Evolutionary conservation across 495 filamentous ascomycete genomes (phyloP).

Genomic region (Podospora tetraspora): DNA sequence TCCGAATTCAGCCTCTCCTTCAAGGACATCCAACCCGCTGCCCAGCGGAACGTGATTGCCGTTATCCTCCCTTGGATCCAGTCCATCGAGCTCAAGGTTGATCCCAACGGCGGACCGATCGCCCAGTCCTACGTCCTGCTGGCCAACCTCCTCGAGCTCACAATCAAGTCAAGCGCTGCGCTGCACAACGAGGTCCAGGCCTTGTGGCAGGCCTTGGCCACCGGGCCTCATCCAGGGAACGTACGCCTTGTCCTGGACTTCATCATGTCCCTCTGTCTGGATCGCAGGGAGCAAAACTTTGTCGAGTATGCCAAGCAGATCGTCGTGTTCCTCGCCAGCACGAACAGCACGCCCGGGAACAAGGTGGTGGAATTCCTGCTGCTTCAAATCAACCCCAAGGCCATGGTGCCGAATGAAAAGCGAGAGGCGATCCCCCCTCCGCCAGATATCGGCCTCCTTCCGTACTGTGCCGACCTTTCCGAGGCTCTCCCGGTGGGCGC

Average conservation of each 20-base stretch:
- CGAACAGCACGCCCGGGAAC: constrained; percentile 67
- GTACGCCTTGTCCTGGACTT: constrained; percentile 92
- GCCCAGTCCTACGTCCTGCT: constrained; percentile 90
- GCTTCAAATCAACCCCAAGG: constrained; percentile 79
- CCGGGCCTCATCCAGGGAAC: constrained; percentile 90
- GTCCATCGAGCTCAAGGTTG: constrained; percentile 85
- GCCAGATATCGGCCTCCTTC: constrained; percentile 66
- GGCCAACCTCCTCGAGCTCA: constrained; percentile 94
- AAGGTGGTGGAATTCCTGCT: constrained; percentile 93
- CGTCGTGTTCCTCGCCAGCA: constrained; percentile 89
- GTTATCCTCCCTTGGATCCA: constrained; percentile 96
- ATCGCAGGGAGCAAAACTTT: constrained; percentile 93
- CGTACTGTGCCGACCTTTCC: constrained; percentile 83
- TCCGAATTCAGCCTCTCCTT: constrained; percentile 92
- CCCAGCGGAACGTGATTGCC: constrained; percentile 89
- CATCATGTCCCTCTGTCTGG: constrained; percentile 86
- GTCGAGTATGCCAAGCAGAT: constrained; percentile 97
- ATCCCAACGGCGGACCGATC: constrained; percentile 86
- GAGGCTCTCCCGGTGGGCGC: constrained; percentile 78
- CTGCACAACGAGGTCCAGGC: constrained; percentile 96
- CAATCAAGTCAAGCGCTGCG: constrained; percentile 79
- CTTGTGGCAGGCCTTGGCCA: constrained; percentile 93
- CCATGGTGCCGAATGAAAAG: constrained; percentile 82
- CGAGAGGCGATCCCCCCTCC: constrained; percentile 66
- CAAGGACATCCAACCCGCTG: constrained; percentile 69